A percentile compares a stretch with the other conserved stretches of the same genome.
Conservation (phyloP, 2,329 filamentous ascomycete genomes). For the Sarocladium strictum region DNA sequence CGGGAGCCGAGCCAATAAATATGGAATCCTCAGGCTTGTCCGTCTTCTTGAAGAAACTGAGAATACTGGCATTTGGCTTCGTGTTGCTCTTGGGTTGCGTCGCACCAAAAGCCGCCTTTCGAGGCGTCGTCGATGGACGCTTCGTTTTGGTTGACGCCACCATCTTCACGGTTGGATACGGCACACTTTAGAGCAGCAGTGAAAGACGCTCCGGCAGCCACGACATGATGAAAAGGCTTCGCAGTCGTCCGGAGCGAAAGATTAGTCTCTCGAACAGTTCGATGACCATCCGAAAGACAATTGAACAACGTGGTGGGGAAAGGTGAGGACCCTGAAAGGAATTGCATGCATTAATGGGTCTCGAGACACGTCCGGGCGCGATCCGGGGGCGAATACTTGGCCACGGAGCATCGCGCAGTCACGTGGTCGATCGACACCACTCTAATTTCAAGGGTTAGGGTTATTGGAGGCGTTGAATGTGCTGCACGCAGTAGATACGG, state of each 20-base stretch:
- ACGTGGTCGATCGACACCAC: constrained; percentile 17
- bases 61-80: constrained; percentile 57
- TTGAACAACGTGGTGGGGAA: neutral
- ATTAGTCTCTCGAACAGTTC: neutral
- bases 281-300: neutral
- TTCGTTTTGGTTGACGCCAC: constrained; percentile 25
- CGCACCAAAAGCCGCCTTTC: constrained; percentile 20
- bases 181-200: neutral
- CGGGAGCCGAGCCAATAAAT: constrained; percentile 36
- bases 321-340: constrained; percentile 2
- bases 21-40: constrained; percentile 53
- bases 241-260: neutral
- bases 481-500: too few relatives aligned
- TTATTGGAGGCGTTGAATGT: too few relatives aligned
- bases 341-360: constrained; percentile 1
- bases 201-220: neutral
- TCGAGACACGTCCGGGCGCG: constrained; percentile 17
- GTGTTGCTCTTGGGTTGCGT: constrained; percentile 27
- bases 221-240: neutral
- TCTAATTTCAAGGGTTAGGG: constrained; percentile 8
- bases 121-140: constrained; percentile 25
- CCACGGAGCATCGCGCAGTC: constrained; percentile 23
- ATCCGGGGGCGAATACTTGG: constrained; percentile 10
- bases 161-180: constrained; percentile 20
- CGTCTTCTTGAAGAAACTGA: constrained; percentile 70